phyloP scores from a whole-genome alignment of 2,329 filamentous ascomycete genomes.

The Penicillium decumbens region DNA sequence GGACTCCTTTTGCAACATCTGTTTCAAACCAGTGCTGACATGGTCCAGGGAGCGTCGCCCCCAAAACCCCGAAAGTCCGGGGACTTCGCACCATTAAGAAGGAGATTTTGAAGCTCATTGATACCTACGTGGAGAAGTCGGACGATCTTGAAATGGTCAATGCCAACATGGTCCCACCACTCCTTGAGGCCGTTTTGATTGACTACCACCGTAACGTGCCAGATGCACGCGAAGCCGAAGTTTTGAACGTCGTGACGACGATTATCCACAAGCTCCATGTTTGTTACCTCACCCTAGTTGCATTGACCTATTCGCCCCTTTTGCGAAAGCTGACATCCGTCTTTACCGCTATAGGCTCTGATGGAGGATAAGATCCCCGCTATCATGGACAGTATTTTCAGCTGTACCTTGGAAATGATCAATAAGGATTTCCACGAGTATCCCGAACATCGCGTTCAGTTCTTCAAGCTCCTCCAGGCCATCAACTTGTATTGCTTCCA shows the following conservation, averaged over 20 bases:
- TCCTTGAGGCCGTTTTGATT: constrained; percentile 86
- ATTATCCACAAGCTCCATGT: constrained; percentile 96
- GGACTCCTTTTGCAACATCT: not conserved
- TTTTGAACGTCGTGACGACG: constrained; percentile 94
- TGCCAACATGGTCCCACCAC: constrained; percentile 87
- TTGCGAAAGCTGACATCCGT: constrained; percentile 21
- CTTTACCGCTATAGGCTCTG: constrained; percentile 55
- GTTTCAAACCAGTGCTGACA: constrained; percentile 14
- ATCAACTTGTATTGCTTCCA: constrained; percentile 98
- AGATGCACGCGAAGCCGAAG: constrained; percentile 91
- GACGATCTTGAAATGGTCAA: constrained; percentile 93
- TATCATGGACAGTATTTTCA: constrained; percentile 98
- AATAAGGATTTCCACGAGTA: constrained; percentile 99
- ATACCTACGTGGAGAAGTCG: constrained; percentile 96
- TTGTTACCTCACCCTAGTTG: constrained; percentile 46
- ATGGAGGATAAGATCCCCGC: constrained; percentile 98
- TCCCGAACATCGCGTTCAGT: constrained; percentile 97
- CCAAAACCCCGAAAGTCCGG: constrained; percentile 94
- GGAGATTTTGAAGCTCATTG: constrained; percentile 96
- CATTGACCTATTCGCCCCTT: constrained; percentile 36
- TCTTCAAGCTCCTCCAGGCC: constrained; percentile 92
- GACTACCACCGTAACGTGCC: constrained; percentile 98
- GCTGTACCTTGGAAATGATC: constrained; percentile 98
- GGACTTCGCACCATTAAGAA: constrained; percentile 98
- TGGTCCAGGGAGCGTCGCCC: constrained; percentile 72